Conservation (phyloP, 2,329 filamentous ascomycete species). For the Zasmidium angulare region DNA sequence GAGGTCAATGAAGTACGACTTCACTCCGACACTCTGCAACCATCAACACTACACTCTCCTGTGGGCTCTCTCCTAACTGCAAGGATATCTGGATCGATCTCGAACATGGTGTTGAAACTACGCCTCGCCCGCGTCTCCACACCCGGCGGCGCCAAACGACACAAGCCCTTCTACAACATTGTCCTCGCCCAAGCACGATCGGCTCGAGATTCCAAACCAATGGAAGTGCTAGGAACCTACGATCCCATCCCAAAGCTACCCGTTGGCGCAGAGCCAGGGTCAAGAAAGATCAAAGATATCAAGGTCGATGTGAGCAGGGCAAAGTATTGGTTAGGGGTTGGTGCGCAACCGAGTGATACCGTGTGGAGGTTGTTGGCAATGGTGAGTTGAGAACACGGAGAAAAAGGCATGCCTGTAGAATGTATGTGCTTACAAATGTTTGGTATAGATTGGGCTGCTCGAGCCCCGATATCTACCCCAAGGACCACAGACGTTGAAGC, state of each 20-base stretch:
- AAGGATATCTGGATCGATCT: not conserved
- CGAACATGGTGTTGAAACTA: slow-evolving; percentile 80
- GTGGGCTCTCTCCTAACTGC: too few species aligned
- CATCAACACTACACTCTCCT: not conserved
- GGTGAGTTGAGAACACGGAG: slow-evolving; percentile 49
- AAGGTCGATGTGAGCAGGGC: slow-evolving; percentile 78
- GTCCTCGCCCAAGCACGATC: slow-evolving; percentile 87
- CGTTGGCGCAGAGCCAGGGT: slow-evolving; percentile 51
- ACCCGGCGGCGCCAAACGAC: slow-evolving; percentile 57
- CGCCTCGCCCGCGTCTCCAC: slow-evolving; percentile 86
- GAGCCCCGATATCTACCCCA: slow-evolving; percentile 40
- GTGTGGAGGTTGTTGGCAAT: slow-evolving; percentile 83
- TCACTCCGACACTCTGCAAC: not conserved
- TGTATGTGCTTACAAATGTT: too few species aligned
- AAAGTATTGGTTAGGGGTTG: slow-evolving; percentile 95
- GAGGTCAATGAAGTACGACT: not conserved
- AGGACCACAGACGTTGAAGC: slow-evolving; percentile 33
- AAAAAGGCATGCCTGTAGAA: slow-evolving; percentile 2
- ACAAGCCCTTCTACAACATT: slow-evolving; percentile 95
- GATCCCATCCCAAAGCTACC: slow-evolving; percentile 61
- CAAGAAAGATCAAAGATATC: slow-evolving; percentile 84
- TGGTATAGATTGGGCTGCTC: slow-evolving; percentile 43
- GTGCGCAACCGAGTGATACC: slow-evolving; percentile 88
- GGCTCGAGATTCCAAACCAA: slow-evolving; percentile 80
- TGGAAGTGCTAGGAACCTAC: slow-evolving; percentile 81